Evolutionary conservation across 306 rosid species (phyloP), one percentile per base, ranked within the genome.

Genomic region (Dryas alaskensis): DNA sequence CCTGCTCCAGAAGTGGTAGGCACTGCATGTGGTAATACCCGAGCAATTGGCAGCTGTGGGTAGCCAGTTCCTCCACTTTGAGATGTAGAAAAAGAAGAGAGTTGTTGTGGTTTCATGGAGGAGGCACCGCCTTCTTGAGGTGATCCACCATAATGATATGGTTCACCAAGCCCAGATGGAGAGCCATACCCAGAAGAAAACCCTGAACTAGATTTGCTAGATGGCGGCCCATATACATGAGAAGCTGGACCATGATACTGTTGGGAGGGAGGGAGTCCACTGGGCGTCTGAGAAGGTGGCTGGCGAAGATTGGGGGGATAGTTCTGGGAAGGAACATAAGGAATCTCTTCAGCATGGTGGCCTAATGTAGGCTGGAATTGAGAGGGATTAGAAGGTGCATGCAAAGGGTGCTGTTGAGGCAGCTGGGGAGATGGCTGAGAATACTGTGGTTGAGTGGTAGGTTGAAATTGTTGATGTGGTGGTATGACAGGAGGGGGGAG

Each of bases 31-130:
- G 98, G 98, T 61, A 92, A 84, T 16, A 82, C 61, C 52, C 90
- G 84, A 40, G 96, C 98, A 46, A 92, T 86, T 31, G 98, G 98
- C 54, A 87, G 89, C 77, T 88, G 96, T 39, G 92, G 96, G 82
- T 92, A 92, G 60, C 92, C 89, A 61, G 84, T 81, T 82, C 94
- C 94, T 63, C 89, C 89, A 50, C 85, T 80, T 59, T 76, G 80
- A 72, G 87, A 72, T 49, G 70, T 64, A 4, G 86, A 58, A 67
- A 87, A 73, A 73, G 85, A 80, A 27, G 86, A 81, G 51, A 87
- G 76, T 54, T 82, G 92, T 50, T 74, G 87, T 53, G 83, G 88
- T 76, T 89, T 90, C 27, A 63, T 68, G 6, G 81, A 63, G n/a
- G 90, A 59, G 66, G 75, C 16, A 53, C 81, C 75, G 31, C 88